phyloP scores from a whole-genome alignment of 345 rosid genomes.

The Atalantia buxifolia region DNA sequence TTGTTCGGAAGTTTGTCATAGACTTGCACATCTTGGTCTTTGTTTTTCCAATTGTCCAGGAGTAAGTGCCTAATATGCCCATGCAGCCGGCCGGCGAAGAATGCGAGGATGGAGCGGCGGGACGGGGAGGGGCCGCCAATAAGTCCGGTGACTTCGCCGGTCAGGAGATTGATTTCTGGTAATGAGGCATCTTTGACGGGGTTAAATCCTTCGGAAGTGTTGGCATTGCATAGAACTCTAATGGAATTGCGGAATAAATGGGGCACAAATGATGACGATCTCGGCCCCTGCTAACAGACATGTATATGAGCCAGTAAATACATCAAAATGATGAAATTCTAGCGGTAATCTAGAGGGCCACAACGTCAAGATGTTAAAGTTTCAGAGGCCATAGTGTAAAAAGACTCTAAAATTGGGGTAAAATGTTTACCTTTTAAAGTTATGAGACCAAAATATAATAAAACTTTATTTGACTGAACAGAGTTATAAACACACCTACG shows the following conservation, averaged over 20 bases:
- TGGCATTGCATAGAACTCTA: constrained; percentile 79
- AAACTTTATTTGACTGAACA: too few relatives aligned
- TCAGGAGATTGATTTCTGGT: constrained; percentile 62
- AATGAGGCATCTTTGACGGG: constrained; percentile 68
- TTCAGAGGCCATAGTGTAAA: background rate
- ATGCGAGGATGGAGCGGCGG: constrained; percentile 52
- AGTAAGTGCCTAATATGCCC: constrained; percentile 58
- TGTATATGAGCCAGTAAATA: background rate
- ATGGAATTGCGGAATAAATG: constrained; percentile 60
- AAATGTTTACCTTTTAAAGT: background rate
- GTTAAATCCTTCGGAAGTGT: constrained; percentile 69
- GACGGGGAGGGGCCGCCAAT: constrained; percentile 42
- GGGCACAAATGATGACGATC: constrained; percentile 54
- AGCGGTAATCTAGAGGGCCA: background rate
- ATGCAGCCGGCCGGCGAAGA: constrained; percentile 67
- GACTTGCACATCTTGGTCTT: constrained; percentile 54
- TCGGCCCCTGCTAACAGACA: constrained; percentile 48
- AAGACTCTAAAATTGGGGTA: background rate
- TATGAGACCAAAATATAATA: too few relatives aligned
- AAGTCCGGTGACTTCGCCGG: constrained; percentile 53
- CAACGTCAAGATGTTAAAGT: background rate
- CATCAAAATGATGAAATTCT: background rate
- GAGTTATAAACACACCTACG: too few relatives aligned
- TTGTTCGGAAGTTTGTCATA: constrained; percentile 41
- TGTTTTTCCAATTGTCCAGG: constrained; percentile 55